Percentiles rank a stretch among this genome's conserved stretches.
Conservation (phyloP, 2,329 filamentous ascomycete genomes). For the Catunica adiposa region DNA sequence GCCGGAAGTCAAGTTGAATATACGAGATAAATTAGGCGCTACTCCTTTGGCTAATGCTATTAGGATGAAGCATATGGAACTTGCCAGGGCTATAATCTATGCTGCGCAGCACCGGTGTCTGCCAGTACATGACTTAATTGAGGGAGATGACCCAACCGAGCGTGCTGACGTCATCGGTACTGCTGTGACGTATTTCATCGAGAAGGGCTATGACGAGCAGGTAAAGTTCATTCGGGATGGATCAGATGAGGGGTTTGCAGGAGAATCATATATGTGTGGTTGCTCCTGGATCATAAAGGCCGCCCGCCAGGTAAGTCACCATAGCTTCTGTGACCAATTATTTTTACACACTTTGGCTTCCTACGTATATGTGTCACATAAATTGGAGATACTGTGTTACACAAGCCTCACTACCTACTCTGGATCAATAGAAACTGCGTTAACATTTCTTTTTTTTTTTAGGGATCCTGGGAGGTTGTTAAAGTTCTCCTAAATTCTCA, state of each 20-base stretch:
- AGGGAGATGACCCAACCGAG: background rate
- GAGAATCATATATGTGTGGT: background rate
- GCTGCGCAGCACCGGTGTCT: background rate
- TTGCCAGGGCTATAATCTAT: background rate
- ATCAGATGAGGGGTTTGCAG: background rate
- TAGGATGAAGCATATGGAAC: background rate
- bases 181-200: background rate
- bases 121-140: background rate
- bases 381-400: too few relatives aligned
- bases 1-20: background rate
- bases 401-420: too few relatives aligned
- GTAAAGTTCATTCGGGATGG: background rate
- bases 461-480: background rate
- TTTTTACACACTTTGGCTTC: background rate
- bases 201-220: background rate
- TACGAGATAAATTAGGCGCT: background rate
- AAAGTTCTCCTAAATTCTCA: background rate
- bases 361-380: too few relatives aligned
- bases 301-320: background rate
- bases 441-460: too few relatives aligned
- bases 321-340: background rate
- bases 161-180: background rate
- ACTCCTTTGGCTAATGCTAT: background rate
- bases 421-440: too few relatives aligned
- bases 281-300: conserved; percentile 1